Conservation (phyloP, 164 flowering plant genomes). For the Liquidambar formosana region DNA sequence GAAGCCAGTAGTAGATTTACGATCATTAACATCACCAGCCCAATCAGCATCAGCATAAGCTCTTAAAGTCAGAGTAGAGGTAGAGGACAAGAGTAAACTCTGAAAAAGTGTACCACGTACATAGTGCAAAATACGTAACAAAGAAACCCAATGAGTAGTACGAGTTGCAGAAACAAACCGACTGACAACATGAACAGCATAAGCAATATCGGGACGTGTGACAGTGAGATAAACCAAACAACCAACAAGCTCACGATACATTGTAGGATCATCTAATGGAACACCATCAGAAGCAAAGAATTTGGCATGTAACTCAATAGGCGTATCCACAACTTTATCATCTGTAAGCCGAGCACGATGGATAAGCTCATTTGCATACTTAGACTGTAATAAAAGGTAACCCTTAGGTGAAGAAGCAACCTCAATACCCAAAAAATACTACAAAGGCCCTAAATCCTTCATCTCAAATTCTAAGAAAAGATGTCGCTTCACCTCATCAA, state of each 20-base stretch:
- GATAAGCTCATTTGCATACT: conserved; percentile 4
- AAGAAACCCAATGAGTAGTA: neutral
- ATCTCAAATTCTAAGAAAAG: neutral
- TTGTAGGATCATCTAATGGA: neutral
- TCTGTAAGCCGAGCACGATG: neutral
- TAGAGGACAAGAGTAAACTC: neutral
- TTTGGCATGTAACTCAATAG: neutral
- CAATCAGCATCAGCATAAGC: neutral
- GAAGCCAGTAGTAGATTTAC: too few relatives aligned
- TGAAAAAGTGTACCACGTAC: neutral
- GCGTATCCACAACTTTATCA: neutral
- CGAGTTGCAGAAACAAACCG: neutral
- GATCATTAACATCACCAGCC: too few relatives aligned
- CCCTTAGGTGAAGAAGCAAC: neutral
- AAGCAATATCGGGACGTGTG: neutral
- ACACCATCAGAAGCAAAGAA: neutral
- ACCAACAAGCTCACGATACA: neutral
- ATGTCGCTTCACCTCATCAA: neutral
- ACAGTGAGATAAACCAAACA: conserved; percentile 1
- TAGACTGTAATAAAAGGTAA: neutral
- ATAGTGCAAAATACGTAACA: neutral
- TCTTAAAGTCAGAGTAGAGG: neutral
- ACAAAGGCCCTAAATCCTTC: conserved; percentile 1
- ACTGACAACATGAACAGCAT: conserved; percentile 2
- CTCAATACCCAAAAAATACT: conserved; percentile 13